These are phyloP conservation scores for Kazachstania psychrophila DNA, from an alignment of 805 yeast genomes.

Conservation along the genomic window DNA sequence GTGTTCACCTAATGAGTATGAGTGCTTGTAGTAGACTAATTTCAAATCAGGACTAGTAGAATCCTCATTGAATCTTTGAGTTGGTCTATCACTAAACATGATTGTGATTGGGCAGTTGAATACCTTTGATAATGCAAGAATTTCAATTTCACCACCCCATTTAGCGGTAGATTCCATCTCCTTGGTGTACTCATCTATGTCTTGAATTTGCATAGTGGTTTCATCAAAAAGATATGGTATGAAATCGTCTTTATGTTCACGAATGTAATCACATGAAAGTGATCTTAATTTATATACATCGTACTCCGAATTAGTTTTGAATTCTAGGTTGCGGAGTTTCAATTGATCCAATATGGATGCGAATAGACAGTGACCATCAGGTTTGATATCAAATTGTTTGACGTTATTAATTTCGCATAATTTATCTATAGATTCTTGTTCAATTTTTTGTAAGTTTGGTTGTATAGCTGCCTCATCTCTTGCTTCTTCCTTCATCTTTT, in stretches of 20 bases:
- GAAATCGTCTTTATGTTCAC: constrained; percentile 56
- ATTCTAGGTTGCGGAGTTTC: constrained; percentile 36
- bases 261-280: constrained; percentile 58
- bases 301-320: constrained; percentile 14
- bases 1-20: constrained; percentile 89
- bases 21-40: constrained; percentile 75
- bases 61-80: constrained; percentile 52
- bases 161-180: constrained; percentile 68
- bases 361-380: constrained; percentile 93
- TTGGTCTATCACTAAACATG: constrained; percentile 66
- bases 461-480: constrained; percentile 52
- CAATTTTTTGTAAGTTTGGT: constrained; percentile 64
- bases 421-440: constrained; percentile 52
- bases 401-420: constrained; percentile 43
- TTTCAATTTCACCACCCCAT: constrained; percentile 97
- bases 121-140: constrained; percentile 67
- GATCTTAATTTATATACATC: constrained; percentile 44
- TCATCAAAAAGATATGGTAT: constrained; percentile 81
- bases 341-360: constrained; percentile 80
- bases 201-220: constrained; percentile 50
- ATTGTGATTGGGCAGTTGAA: constrained; percentile 68
- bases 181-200: constrained; percentile 57
- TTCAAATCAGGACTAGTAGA: constrained; percentile 48
- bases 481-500: constrained; percentile 57
- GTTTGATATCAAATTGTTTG: constrained; percentile 58